Percentiles rank a stretch among this genome's conserved stretches.
Conservation (phyloP, 352 stramenopile species). For the Globisporangium perplexum region DNA sequence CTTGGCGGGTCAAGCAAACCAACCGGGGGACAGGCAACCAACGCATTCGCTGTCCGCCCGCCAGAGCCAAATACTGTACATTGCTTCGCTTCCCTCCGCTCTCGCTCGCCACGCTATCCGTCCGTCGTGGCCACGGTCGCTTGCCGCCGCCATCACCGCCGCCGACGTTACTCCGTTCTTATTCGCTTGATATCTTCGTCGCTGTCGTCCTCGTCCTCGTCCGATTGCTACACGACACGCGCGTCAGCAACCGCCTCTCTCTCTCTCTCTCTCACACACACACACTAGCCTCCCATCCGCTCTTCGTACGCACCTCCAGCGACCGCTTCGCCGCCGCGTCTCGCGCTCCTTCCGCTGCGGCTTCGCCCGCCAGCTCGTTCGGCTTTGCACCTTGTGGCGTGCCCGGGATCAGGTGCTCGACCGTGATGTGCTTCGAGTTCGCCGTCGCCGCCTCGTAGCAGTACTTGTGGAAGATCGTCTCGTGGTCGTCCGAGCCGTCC, state of each 20-base stretch:
- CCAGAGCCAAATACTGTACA: slow-evolving; percentile 2
- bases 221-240: not conserved
- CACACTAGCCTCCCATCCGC: not conserved
- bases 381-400: slow-evolving; percentile 31
- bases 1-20: not conserved
- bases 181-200: slow-evolving; percentile 18
- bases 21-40: not conserved
- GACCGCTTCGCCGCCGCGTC: slow-evolving; percentile 39
- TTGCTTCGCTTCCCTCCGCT: not conserved
- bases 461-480: slow-evolving; percentile 89
- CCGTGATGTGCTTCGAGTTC: slow-evolving; percentile 76
- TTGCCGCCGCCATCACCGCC: not conserved
- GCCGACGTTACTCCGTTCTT: slow-evolving; percentile 19
- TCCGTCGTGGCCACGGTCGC: not conserved
- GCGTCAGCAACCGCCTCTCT: not conserved
- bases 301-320: slow-evolving; percentile 28
- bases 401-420: slow-evolving; percentile 64
- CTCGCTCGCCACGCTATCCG: not conserved
- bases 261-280: no score
- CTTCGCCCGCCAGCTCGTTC: slow-evolving; percentile 18
- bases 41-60: not conserved
- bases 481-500: slow-evolving; percentile 29
- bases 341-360: not conserved
- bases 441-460: slow-evolving; percentile 83
- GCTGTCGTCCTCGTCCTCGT: slow-evolving; percentile 12